Conservation (phyloP, 2,329 filamentous ascomycete species). For the Mycocentrospora acerina region DNA sequence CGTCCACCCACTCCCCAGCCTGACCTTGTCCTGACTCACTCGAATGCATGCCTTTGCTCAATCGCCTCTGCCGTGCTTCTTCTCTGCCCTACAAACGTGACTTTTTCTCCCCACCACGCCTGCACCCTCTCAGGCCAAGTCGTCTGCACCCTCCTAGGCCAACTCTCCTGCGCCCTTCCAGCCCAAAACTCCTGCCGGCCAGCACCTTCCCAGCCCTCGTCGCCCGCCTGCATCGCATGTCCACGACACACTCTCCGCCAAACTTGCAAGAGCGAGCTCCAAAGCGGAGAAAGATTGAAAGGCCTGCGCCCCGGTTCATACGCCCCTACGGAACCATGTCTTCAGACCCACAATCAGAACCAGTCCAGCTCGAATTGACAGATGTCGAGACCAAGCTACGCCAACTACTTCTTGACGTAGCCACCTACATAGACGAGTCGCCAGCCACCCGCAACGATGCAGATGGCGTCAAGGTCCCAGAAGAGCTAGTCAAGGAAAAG, state of each 20-base stretch:
- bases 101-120: constrained; percentile 8
- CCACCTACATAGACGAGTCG: constrained; percentile 61
- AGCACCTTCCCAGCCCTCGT: constrained; percentile 1
- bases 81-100: constrained; percentile 23
- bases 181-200: neutral
- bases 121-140: neutral
- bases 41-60: constrained; percentile 30
- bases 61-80: constrained; percentile 30
- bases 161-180: neutral
- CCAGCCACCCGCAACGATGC: constrained; percentile 28
- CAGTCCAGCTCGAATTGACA: constrained; percentile 60
- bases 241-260: constrained; percentile 20
- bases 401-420: constrained; percentile 79
- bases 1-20: neutral
- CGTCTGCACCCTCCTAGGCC: neutral
- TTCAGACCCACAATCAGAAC: constrained; percentile 11
- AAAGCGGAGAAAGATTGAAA: constrained; percentile 35
- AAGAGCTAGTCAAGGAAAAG: constrained; percentile 49
- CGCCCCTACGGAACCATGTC: constrained; percentile 34
- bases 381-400: constrained; percentile 71
- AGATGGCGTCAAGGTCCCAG: constrained; percentile 43
- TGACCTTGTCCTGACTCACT: neutral
- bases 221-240: constrained; percentile 31
- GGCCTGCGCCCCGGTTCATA: constrained; percentile 17
- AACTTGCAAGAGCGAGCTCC: constrained; percentile 25